phyloP scores from a whole-genome alignment of 805 yeast species.

The Jamesozyma spencerorum region DNA sequence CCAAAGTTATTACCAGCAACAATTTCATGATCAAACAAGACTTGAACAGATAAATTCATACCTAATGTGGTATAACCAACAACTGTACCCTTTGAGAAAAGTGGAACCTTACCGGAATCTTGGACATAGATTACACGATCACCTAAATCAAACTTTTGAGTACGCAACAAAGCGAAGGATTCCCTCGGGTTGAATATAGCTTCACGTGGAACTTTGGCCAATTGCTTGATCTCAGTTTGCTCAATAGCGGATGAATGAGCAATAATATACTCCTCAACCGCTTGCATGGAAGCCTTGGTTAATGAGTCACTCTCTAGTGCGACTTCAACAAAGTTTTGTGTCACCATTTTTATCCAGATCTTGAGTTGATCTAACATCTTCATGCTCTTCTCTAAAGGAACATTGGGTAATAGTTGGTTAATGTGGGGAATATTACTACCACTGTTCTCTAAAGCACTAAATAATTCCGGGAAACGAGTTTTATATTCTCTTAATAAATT shows the following conservation, averaged over 20 bases:
- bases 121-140: constrained; percentile 82
- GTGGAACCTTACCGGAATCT: constrained; percentile 82
- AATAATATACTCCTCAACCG: constrained; percentile 55
- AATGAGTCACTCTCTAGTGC: constrained; percentile 72
- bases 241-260: constrained; percentile 38
- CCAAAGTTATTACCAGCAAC: constrained; percentile 75
- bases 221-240: constrained; percentile 42
- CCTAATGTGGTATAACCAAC: constrained; percentile 61
- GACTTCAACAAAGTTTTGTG: constrained; percentile 50
- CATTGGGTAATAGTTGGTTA: constrained; percentile 30
- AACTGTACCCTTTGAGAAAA: constrained; percentile 84
- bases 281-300: constrained; percentile 52
- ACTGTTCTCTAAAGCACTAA: constrained; percentile 33
- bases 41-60: constrained; percentile 49
- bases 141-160: constrained; percentile 75
- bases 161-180: constrained; percentile 60
- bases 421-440: constrained; percentile 23
- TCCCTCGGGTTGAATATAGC: constrained; percentile 72
- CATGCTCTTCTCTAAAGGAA: constrained; percentile 24
- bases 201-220: constrained; percentile 74
- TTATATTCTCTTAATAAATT: constrained; percentile 54
- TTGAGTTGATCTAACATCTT: constrained; percentile 26
- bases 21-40: constrained; percentile 75
- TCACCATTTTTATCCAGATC: constrained; percentile 41
- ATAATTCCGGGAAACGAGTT: constrained; percentile 51